phyloP scores from a whole-genome alignment of 2,329 filamentous ascomycete genomes.

The Verticillium nonalfalfae region DNA sequence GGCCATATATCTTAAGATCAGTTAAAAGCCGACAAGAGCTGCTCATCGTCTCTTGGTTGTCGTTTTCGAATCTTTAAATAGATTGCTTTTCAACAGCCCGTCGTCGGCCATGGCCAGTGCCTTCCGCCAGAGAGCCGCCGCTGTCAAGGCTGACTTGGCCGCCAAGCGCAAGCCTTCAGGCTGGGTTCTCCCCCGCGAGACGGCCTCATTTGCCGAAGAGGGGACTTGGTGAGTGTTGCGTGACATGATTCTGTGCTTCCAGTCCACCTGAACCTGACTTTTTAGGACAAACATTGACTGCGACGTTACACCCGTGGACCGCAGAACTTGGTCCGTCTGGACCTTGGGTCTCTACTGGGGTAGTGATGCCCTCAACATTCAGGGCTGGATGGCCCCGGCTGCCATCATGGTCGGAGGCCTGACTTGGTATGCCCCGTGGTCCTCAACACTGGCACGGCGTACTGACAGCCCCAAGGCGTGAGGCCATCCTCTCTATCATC shows the following conservation, averaged over 20 bases:
- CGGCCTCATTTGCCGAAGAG: constrained; percentile 30
- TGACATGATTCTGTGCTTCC: too few relatives aligned
- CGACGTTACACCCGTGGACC: constrained; percentile 35
- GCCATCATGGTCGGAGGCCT: constrained; percentile 38
- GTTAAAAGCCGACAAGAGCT: too few relatives aligned
- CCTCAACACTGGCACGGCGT: neutral
- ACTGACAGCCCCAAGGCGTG: constrained; percentile 7
- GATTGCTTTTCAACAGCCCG: neutral
- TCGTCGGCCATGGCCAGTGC: constrained; percentile 3
- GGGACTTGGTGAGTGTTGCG: constrained; percentile 17
- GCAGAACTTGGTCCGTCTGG: constrained; percentile 29
- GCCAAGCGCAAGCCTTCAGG: constrained; percentile 25
- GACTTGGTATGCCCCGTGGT: constrained; percentile 23
- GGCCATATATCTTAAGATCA: neutral
- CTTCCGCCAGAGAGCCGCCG: constrained; percentile 17
- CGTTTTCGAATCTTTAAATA: too few relatives aligned
- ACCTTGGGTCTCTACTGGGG: constrained; percentile 35
- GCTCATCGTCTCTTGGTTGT: too few relatives aligned
- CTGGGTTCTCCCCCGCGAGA: constrained; percentile 32
- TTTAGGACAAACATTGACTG: constrained; percentile 34
- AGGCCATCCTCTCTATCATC: constrained; percentile 16
- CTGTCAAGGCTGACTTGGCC: constrained; percentile 22
- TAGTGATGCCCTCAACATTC: constrained; percentile 34
- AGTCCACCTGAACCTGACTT: neutral
- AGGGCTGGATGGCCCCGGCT: constrained; percentile 36